These are phyloP conservation scores for Suillus clintonianus DNA, from an alignment of 768 basidiomycete species.

Conservation along the genomic window DNA sequence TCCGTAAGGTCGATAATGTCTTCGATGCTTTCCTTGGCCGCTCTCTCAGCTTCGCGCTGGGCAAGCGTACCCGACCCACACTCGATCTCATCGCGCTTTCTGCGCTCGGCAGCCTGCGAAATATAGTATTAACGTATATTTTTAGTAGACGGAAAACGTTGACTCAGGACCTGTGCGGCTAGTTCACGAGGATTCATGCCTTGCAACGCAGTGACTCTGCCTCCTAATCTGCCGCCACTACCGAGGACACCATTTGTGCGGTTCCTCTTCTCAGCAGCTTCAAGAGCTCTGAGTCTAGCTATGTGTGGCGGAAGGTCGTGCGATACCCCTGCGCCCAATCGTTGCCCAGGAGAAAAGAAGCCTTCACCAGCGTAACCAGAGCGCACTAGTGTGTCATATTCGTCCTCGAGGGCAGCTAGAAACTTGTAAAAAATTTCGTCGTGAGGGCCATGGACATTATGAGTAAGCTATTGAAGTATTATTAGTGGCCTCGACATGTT, in stretches of 20 bases:
- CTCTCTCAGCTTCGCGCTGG: constrained; percentile 66
- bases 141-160: not conserved
- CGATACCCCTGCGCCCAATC: constrained; percentile 66
- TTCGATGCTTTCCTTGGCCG: constrained; percentile 63
- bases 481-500: not conserved
- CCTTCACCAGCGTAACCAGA: constrained; percentile 91
- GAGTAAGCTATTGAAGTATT: constrained; percentile 62
- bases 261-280: constrained; percentile 77
- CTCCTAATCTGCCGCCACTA: constrained; percentile 62
- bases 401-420: constrained; percentile 74
- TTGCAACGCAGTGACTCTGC: constrained; percentile 39
- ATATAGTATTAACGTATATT: not conserved
- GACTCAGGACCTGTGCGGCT: constrained; percentile 66
- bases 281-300: constrained; percentile 67
- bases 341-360: constrained; percentile 75
- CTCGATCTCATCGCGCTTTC: constrained; percentile 69
- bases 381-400: constrained; percentile 76
- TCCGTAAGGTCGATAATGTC: constrained; percentile 58
- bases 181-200: constrained; percentile 68
- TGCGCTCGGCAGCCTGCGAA: constrained; percentile 80
- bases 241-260: constrained; percentile 46
- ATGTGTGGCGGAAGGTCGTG: constrained; percentile 69
- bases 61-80: constrained; percentile 67
- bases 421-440: constrained; percentile 83
- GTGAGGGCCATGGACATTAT: constrained; percentile 88